Evolutionary conservation across 73 alveolate genomes (phyloP), one percentile per base, ranked within the genome.

Genomic region (Symbiodinium pilosum): DNA sequence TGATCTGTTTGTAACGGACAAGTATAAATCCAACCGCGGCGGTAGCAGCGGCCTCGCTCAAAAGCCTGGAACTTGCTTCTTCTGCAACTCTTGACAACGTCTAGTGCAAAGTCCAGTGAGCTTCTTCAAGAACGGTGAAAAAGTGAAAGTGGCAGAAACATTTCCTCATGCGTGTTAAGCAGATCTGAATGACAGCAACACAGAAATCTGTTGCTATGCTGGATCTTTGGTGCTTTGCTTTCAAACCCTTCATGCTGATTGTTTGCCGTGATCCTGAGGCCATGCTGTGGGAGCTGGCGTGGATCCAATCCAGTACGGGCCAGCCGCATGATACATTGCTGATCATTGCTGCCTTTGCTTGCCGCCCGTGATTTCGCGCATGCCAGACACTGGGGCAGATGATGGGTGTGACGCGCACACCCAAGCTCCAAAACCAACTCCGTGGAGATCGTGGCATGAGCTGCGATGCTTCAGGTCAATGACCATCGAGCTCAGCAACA

Each of bases 241-340:
- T 26, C 73, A 54, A 11, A n/a, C 20, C 73, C 73, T 54, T 54
- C 32, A n/a, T 30, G 73, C 26, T 26, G 20, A 26, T 24, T 54
- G 73, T 30, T 8, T 30, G 32, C 32, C 32, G 26, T 54, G 73
- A 26, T 54, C 26, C 73, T 16, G 12, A 54, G 73, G 73, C 81
- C 81, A 32, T 64, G 81, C 81, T 64, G 81, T n/a, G 81, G 81
- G 81, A 64, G 30, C 20, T 64, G 81, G 81, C 81, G 81, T 64
- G 81, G 81, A 26, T 64, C 81, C 81, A 64, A 64, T 64, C 81
- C 81, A 9, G 81, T 64, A 9, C 81, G 81, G 73, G 73, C 73
- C 32, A 54, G 73, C 32, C 73, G 20, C 26, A 6, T 54, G 73
- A 24, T 54, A 16, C 32, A 54, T 16, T 54, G 73, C 73, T 16